phyloP scores from a whole-genome alignment of 2,329 filamentous ascomycete species.

The Trichoderma sp. region DNA sequence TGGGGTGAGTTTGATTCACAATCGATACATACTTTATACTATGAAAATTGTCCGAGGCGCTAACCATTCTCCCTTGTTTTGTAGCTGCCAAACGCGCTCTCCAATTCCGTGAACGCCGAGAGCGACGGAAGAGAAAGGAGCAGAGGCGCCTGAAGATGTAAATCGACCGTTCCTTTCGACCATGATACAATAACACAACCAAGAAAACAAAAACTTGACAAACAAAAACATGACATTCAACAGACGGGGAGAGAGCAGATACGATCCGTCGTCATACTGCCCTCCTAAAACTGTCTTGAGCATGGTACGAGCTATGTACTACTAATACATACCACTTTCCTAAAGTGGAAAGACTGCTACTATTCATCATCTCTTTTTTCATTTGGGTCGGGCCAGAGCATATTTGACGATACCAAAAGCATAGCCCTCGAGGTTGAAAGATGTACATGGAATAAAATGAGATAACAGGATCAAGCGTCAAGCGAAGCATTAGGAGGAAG shows the following conservation, averaged over 20 bases:
- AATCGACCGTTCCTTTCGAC: slow-evolving; percentile 4
- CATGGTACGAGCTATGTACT: slow-evolving; percentile 10
- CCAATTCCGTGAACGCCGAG: slow-evolving; percentile 42
- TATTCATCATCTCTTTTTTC: background rate
- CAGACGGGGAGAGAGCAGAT: background rate
- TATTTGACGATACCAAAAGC: background rate
- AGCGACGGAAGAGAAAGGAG: slow-evolving; percentile 44
- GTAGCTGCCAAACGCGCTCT: slow-evolving; percentile 40
- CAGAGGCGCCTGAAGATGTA: slow-evolving; percentile 41
- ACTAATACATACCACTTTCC: background rate
- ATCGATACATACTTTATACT: background rate
- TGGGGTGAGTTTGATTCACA: slow-evolving; percentile 42
- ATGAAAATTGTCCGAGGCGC: background rate
- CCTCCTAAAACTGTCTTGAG: background rate
- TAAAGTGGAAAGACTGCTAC: background rate
- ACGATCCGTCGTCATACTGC: background rate
- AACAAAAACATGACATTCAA: background rate
- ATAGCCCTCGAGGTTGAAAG: background rate
- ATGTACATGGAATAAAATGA: background rate
- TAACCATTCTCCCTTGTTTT: background rate
- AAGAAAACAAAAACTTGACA: background rate
- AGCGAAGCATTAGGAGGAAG: slow-evolving; percentile 10
- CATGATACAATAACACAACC: background rate
- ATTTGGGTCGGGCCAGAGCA: background rate
- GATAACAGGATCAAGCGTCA: background rate